Conservation (phyloP, 345 rosid species). For the Brassica juncea region DNA sequence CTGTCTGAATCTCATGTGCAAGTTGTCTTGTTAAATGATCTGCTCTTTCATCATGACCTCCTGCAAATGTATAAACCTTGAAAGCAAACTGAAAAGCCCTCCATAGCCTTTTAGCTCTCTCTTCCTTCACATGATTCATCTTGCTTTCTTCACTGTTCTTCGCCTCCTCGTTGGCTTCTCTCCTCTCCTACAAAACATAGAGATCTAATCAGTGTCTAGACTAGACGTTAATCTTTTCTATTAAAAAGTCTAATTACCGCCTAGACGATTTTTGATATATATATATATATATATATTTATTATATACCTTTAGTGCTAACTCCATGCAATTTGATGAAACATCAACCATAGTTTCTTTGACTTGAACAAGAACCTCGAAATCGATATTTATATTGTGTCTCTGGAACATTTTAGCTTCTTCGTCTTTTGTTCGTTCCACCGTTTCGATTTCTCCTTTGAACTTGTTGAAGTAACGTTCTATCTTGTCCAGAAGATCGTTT, state of each 20-base stretch:
- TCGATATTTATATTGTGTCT: conserved; percentile 56
- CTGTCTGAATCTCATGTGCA: conserved; percentile 59
- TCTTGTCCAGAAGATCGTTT: conserved; percentile 53
- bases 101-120: conserved; percentile 55
- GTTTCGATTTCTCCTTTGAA: conserved; percentile 59
- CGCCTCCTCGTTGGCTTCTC: conserved; percentile 44
- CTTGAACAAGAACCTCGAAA: conserved; percentile 49
- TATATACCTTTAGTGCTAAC: conserved; percentile 56
- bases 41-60: conserved; percentile 70
- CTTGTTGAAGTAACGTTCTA: conserved; percentile 62
- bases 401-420: conserved; percentile 52
- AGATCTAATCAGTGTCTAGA: background rate
- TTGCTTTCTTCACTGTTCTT: conserved; percentile 35
- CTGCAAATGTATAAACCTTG: conserved; percentile 65
- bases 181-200: conserved; percentile 45
- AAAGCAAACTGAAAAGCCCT: conserved; percentile 67
- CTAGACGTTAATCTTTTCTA: background rate
- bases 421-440: conserved; percentile 62
- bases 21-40: conserved; percentile 52
- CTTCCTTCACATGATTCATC: conserved; percentile 28
- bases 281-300: too few species aligned
- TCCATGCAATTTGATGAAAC: conserved; percentile 77
- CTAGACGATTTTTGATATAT: background rate
- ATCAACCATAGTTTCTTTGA: conserved; percentile 72
- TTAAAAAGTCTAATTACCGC: background rate